phyloP scores from a whole-genome alignment of 495 filamentous ascomycete genomes.

The Hypoxylon fuscum region DNA sequence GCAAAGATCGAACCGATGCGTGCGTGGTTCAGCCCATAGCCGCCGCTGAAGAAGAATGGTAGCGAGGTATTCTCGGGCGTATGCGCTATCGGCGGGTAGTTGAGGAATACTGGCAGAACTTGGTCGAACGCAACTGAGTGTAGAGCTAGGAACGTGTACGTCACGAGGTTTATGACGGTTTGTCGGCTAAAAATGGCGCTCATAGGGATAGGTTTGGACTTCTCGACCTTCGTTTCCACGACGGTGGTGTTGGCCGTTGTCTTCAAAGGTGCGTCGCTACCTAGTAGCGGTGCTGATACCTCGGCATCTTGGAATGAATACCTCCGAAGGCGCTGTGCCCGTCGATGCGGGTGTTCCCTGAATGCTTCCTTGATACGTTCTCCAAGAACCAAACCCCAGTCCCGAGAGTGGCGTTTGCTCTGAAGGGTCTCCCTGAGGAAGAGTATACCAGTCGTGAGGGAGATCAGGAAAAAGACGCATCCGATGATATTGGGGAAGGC shows the following conservation, averaged over 20 bases:
- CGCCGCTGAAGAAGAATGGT: conserved; percentile 81
- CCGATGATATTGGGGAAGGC: conserved; percentile 82
- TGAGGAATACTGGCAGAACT: conserved; percentile 81
- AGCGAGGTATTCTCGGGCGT: conserved; percentile 66
- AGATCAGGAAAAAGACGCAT: conserved; percentile 74
- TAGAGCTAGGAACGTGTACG: conserved; percentile 78
- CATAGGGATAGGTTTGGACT: conserved; percentile 59
- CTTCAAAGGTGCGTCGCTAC: conserved; percentile 47
- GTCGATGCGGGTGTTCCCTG: conserved; percentile 32
- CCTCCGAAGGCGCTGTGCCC: conserved; percentile 45
- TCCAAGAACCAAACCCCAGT: conserved; percentile 76
- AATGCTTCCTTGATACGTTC: conserved; percentile 56
- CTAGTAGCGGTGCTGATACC: conserved; percentile 52
- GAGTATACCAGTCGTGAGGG: conserved; percentile 72
- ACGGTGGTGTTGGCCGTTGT: conserved; percentile 20
- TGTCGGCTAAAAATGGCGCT: conserved; percentile 78
- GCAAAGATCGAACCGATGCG: conserved; percentile 82
- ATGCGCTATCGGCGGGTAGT: conserved; percentile 67
- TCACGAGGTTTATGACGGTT: conserved; percentile 75
- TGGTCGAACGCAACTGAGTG: conserved; percentile 84
- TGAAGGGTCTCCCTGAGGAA: conserved; percentile 84
- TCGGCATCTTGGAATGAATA: conserved; percentile 56
- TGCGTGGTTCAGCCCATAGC: conserved; percentile 75
- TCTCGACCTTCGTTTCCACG: conserved; percentile 18
- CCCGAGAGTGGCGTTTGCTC: conserved; percentile 66